Conservation (phyloP, 495 filamentous ascomycete species). For the Friedmanniomyces simplex region DNA sequence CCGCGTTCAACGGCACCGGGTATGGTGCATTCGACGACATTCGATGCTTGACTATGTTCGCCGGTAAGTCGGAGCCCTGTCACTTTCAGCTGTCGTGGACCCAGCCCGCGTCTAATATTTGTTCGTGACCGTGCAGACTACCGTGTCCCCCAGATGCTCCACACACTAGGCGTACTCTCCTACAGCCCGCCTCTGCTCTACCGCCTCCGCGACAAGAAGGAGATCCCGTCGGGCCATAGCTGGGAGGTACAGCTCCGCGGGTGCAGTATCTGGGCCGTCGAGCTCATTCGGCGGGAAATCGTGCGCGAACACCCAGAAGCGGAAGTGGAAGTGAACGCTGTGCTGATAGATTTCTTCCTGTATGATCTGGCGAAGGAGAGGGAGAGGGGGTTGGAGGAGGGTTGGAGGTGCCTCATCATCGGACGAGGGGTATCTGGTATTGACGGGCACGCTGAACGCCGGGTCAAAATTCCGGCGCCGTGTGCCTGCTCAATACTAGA, state of each 20-base stretch:
- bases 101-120: background rate
- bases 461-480: too few relatives aligned
- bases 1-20: conserved; percentile 71
- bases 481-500: too few relatives aligned
- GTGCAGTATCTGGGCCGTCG: conserved; percentile 52
- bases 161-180: conserved; percentile 67
- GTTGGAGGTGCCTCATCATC: conserved; percentile 4
- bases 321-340: conserved; percentile 57
- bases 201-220: conserved; percentile 50
- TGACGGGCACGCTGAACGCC: background rate
- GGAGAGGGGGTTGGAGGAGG: conserved; percentile 35
- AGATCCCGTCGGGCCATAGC: conserved; percentile 57
- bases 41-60: conserved; percentile 94
- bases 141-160: conserved; percentile 85
- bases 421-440: conserved; percentile 13
- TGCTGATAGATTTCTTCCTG: conserved; percentile 91
- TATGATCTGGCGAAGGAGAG: conserved; percentile 86
- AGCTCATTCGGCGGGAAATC: conserved; percentile 81
- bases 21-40: conserved; percentile 87
- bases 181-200: conserved; percentile 71
- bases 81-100: background rate
- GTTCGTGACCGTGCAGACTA: too few relatives aligned
- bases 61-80: conserved; percentile 36
- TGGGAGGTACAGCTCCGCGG: conserved; percentile 87
- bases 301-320: conserved; percentile 55